A percentile compares a stretch with the other conserved stretches of the same genome.
phyloP scores from a whole-genome alignment of 495 filamentous ascomycete species.

The Thozetella sp. region DNA sequence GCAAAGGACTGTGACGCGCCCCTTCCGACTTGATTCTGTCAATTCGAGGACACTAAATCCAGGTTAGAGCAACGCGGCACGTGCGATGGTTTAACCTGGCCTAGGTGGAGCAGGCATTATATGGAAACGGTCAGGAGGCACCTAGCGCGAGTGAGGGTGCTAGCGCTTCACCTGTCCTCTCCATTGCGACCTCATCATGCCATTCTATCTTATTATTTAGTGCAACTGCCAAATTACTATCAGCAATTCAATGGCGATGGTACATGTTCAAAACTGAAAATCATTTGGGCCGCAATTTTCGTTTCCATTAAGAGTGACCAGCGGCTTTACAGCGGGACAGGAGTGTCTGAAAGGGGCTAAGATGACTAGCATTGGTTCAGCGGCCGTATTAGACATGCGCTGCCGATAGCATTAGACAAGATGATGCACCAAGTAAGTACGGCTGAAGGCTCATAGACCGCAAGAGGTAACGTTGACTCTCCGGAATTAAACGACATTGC shows the following conservation, averaged over 20 bases:
- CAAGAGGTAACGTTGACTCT: not conserved
- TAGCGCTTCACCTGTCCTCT: not conserved
- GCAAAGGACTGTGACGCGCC: not conserved
- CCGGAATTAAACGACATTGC: slow-evolving; percentile 11
- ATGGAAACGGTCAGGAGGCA: not conserved
- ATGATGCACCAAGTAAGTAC: not conserved
- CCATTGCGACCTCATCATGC: not conserved
- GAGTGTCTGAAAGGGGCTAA: no score
- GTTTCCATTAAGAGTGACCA: no score
- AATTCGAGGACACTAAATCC: not conserved
- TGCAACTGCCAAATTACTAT: not conserved
- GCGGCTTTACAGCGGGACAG: no score
- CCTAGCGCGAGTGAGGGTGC: not conserved
- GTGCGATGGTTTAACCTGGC: no score
- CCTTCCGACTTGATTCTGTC: not conserved
- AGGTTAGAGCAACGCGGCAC: not conserved
- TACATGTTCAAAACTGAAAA: no score
- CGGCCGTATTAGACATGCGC: no score
- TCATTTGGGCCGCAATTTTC: no score
- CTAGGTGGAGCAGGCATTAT: not conserved
- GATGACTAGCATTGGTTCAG: no score
- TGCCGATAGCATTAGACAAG: no score
- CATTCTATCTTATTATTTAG: not conserved
- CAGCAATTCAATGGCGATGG: no score
- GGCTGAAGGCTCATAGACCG: not conserved